Evolutionary conservation across 352 stramenopile genomes (phyloP), one percentile per base, ranked within the genome.

Genomic region (Globisporangium emineosum): DNA sequence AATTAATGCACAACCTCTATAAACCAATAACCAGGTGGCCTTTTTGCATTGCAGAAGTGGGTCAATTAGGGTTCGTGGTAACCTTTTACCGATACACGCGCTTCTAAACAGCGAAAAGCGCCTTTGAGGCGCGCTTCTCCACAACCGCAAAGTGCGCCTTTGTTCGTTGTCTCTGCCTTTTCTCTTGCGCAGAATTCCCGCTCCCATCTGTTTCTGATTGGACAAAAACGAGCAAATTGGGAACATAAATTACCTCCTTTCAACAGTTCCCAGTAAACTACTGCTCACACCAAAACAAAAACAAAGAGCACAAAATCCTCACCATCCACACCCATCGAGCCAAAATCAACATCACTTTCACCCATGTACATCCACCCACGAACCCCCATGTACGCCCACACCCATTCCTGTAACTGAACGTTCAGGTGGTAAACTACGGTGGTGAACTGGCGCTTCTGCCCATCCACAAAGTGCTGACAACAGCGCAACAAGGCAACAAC

Each of bases 381-480:
- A 0, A 9, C 40, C 17, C 40, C 17, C 40, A 47, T 47, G 1
- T 3, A 1, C 17, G n/a, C 17, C 40, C 40, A 47, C 2, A 23
- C 15, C 40, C 40, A 47, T 6, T 10, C 8, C 17, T 47, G 40
- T 47, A 47, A 23, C 40, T 23, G 40, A 47, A 8, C 3, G 45
- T 8, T 37, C 5, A 29, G 3, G 1, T 9, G 7, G 56, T 61
- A 61, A 61, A 61, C 5, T 61, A 51, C 37, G 2, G 13, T 5
- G 0, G 3, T n/a, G 37, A 61, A 61, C 56, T 61, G 56, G 56
- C 56, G 33, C 15, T 42, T 57, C 32, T 57, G 9, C 15, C 29
- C 51, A 47, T 47, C 40, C 40, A 47, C 40, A 47, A 47, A 47
- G 17, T 47, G 40, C 40, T 17, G 40, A 47, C 40, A 47, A 47